Base-by-base conservation (phyloP, 2,329 filamentous ascomycete genomes). In the Colletotrichum siamense region DNA sequence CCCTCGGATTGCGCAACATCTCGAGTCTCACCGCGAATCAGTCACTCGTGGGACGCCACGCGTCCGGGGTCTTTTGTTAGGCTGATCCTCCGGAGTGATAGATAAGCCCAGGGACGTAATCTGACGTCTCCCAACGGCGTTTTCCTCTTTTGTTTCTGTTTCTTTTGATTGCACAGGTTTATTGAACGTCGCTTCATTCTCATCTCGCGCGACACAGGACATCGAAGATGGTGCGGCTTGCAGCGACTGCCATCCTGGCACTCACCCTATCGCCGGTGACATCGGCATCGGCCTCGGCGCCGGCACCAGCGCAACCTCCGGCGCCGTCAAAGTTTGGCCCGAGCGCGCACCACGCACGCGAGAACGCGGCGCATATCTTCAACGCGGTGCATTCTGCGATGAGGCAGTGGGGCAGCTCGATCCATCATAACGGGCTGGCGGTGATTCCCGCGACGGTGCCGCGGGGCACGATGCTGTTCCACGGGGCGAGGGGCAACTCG, bases 361-460 rank as follows among this genome's bases (percentile, higher is more conserved):
- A 82, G 49, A 93, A 94, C 82, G 91, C 91, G 9, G 89, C 91
- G 78, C 89, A 91, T 77, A 91, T 95, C 72, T 95, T 95, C 88
- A 95, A 95, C 81, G 89, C 93, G 18, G 86, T 95, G 22, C 92
- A 95, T 78, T 92, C 92, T 12, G 93, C 93, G 1, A 92, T 94
- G 86, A 89, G 94, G 44, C 93, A 95, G 86, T 96, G 93, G 91
- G 94, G 93, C 2, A 94, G 93, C 0, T 92, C 93, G 0, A 81
- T 95, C 4, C 89, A 94, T 75, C 94, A 96, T 83, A 96, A 96
- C 81, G 94, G 94, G 71, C 93, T 96, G 88, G 92, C 92, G 2
- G 89, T 94, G 79, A 94, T 95, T 79, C 87, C 93, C 0, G 93
- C 90, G 1, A 89, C 88, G 0, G 88, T 96, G 1, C 93, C 94